Percentiles rank a stretch among this genome's conserved stretches.
Conservation (phyloP, 192 early-diverging fungal genomes). For the Jimgerdemannia flammicorona region DNA sequence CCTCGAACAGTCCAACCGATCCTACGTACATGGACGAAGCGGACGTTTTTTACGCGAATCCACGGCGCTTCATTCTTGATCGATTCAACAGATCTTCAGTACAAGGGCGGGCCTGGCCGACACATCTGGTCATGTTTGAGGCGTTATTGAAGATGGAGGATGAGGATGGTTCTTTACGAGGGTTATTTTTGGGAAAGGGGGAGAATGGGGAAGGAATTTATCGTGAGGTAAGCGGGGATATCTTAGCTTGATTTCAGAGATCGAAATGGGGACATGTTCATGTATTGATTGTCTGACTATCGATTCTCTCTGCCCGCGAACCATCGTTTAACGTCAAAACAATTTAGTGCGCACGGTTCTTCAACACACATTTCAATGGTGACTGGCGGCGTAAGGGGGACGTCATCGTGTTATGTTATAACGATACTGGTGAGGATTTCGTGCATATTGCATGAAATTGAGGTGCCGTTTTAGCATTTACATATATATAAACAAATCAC, state of each 20-base stretch:
- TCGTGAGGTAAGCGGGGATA: neutral
- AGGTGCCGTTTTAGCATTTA: neutral
- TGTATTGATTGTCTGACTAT: too few species aligned
- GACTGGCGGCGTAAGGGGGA: constrained; percentile 78
- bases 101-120: constrained; percentile 49
- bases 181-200: neutral
- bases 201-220: neutral
- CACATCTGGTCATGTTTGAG: constrained; percentile 81
- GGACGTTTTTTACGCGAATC: constrained; percentile 75
- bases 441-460: neutral
- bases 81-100: neutral
- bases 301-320: too few species aligned
- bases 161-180: neutral
- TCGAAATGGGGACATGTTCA: too few species aligned
- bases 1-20: neutral
- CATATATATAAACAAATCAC: neutral
- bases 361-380: constrained; percentile 87
- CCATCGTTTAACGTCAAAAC: too few species aligned
- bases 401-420: constrained; percentile 61
- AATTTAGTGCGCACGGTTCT: constrained; percentile 71
- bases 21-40: constrained; percentile 63
- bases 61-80: constrained; percentile 47
- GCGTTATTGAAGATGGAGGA: constrained; percentile 27
- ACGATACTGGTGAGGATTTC: neutral
- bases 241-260: neutral